phyloP scores from a whole-genome alignment of 345 rosid species.

The Heritiera littoralis region DNA sequence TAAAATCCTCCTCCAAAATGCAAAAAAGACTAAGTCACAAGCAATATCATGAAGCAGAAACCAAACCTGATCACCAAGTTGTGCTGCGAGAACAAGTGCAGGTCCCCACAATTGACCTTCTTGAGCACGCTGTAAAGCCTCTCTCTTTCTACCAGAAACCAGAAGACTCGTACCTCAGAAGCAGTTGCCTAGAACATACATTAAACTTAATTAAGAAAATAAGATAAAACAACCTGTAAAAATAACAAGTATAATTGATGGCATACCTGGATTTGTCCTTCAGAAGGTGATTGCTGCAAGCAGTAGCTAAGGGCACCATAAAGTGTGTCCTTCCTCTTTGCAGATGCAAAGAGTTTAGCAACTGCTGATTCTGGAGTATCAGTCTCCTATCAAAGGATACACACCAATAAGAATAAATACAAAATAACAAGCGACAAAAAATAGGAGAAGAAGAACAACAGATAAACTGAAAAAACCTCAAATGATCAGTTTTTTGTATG shows the following conservation, averaged over 20 bases:
- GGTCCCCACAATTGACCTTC: constrained; percentile 98
- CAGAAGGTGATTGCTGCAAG: constrained; percentile 78
- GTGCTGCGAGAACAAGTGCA: constrained; percentile 92
- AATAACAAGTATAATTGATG: background rate
- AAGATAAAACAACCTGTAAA: constrained; percentile 1
- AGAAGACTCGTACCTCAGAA: constrained; percentile 83
- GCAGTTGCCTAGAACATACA: constrained; percentile 72
- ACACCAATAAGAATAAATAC: constrained; percentile 13
- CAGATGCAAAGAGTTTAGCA: constrained; percentile 88
- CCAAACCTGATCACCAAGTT: constrained; percentile 90
- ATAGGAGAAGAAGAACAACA: constrained; percentile 25
- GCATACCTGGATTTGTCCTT: constrained; percentile 76
- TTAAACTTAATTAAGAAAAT: constrained; percentile 16
- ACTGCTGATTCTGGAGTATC: constrained; percentile 92
- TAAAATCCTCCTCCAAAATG: constrained; percentile 8
- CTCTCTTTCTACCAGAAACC: constrained; percentile 87
- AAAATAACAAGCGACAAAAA: background rate
- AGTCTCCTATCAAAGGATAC: constrained; percentile 52
- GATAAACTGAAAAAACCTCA: background rate
- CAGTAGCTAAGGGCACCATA: constrained; percentile 61
- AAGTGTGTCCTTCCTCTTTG: constrained; percentile 56
- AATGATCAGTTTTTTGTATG: background rate
- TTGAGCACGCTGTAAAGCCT: constrained; percentile 84
- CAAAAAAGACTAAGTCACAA: constrained; percentile 10
- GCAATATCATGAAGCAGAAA: constrained; percentile 14